Evolutionary conservation across 179 eudicot species (phyloP), one percentile per base, ranked within the genome.

Genomic region (Dionaea muscipula): DNA sequence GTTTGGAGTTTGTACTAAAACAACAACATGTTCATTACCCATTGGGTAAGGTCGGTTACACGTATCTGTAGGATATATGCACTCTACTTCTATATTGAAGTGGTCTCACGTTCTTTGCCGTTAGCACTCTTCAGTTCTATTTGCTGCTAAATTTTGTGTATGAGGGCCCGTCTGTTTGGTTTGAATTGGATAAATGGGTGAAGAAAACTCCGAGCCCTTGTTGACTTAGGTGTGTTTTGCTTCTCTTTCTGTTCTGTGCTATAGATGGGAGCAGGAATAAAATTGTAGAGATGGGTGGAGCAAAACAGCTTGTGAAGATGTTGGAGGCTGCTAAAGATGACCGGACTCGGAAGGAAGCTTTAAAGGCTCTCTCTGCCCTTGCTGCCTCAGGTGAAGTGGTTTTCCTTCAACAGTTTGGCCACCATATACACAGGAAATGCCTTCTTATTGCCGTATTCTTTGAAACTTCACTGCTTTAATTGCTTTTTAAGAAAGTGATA

Each of bases 261-360:
- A 40, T 63, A 90, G 98, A 91, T 68, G 82, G 74, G 66, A 87
- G 82, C 58, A 78, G 98, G 68, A 77, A 78, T 84, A 87, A 78
- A 74, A 82, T 91, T 64, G 69, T 91, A 51, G 96, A 84, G 72
- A 45, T 91, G 69, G 96, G 98, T 27, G 98, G 93, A 51, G 94
- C 78, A 33, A 70, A 70, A 67, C 75, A 80, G 68, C 96, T 91
- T 67, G 72, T 91, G 57, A 83, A 73, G 43, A 87, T 91, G 96
- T 68, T 91, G 49, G 73, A 61, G 38, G 53, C 74, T 58, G 95
- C 96, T 53, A 81, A 79, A 60, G 98, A 91, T 66, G 94, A 87
- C 65, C 51, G 50, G 12, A 91, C 98, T 6, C 74, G 94, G 22
- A 84, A 78, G 71, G 83, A 70, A 75, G 91, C 98, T 47, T 73